Evolutionary conservation across 768 basidiomycete species (phyloP).

Genomic region (Pleurotus djamor): DNA sequence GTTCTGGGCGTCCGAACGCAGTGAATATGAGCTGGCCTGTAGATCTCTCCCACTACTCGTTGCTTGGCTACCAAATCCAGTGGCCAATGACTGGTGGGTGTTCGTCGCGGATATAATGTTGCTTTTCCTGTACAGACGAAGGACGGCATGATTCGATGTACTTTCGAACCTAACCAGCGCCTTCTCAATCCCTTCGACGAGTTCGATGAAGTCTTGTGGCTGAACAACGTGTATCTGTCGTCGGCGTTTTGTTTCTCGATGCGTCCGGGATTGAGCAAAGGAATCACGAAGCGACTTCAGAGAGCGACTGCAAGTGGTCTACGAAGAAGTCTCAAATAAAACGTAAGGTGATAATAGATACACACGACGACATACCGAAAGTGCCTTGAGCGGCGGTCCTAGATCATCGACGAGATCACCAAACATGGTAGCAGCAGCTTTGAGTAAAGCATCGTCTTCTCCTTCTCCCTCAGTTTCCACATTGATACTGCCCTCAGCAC

Average conservation of each 20-base stretch:
- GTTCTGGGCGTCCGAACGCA: slow-evolving; percentile 8
- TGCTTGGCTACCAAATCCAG: background rate
- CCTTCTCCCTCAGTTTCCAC: slow-evolving; percentile 29
- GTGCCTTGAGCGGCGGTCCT: slow-evolving; percentile 70
- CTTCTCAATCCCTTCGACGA: slow-evolving; percentile 64
- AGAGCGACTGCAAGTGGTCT: slow-evolving; percentile 62
- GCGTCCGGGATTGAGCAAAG: slow-evolving; percentile 48
- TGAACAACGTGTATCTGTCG: slow-evolving; percentile 31
- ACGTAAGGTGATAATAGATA: background rate
- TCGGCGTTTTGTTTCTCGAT: slow-evolving; percentile 12
- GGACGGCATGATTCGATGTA: slow-evolving; percentile 80
- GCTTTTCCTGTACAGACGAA: slow-evolving; percentile 67
- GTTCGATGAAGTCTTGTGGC: slow-evolving; percentile 60
- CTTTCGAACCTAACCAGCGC: slow-evolving; percentile 76
- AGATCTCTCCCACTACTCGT: background rate
- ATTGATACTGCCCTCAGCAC: slow-evolving; percentile 1
- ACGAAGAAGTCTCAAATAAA: background rate
- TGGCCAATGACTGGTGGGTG: background rate
- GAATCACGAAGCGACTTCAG: slow-evolving; percentile 64
- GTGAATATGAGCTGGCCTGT: slow-evolving; percentile 10
- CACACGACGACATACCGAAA: slow-evolving; percentile 53
- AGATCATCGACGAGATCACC: slow-evolving; percentile 79
- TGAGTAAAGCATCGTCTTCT: slow-evolving; percentile 42
- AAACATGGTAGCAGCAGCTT: slow-evolving; percentile 71
- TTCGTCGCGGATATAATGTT: slow-evolving; percentile 24